Base-by-base conservation (phyloP, 1,284 basidiomycete genomes). In the Cystobasidiaceae sp. region DNA sequence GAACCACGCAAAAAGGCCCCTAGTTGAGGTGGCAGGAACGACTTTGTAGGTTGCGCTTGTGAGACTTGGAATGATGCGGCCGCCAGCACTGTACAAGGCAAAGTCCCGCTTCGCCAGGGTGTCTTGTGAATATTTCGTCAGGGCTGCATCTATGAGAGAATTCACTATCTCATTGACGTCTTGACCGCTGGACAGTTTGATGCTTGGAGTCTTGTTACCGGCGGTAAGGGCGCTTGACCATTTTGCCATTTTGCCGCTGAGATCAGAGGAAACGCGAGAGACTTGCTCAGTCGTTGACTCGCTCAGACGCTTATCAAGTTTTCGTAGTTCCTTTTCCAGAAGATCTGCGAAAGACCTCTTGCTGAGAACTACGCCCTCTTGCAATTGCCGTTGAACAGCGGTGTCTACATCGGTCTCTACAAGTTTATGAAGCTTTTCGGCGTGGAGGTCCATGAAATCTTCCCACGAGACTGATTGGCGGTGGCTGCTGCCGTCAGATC, bases 1-100 rank as follows among this genome's bases (percentile, higher is more conserved):
- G 70, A 87, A 69, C 66, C 82, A 77, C 8, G 84, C 80, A 19
- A 83, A 61, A 33, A 86, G 66, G 17, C 46, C 32, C 13, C 59
- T 48, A 9, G 58, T 43, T 1, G 67, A 43, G 1, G 65, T 66
- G 23, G 65, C 70, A 0, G 85, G 83, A 17, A 79, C 80, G 52
- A 91, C 77, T 71, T 88, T 84, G 60, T 86, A 83, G 3, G 90
- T 90, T 17, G 82, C 80, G 43, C 86, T 87, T 0, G 93, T 97
- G 57, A 91, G 82, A 0, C 82, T 82, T 0, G 91, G 91, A 46
- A 97, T 85, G 67, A 93, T 80, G 0, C 84, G 80, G 0, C 84
- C 93, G 7, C 93, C 93, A 2, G 83, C 84, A 5, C 90, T 88
- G 75, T 87, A 86, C 4, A 93, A 79, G 0, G 94, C 93, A 73